Base-by-base conservation (phyloP, 1,284 basidiomycete species). In the Puccinia polysora region DNA sequence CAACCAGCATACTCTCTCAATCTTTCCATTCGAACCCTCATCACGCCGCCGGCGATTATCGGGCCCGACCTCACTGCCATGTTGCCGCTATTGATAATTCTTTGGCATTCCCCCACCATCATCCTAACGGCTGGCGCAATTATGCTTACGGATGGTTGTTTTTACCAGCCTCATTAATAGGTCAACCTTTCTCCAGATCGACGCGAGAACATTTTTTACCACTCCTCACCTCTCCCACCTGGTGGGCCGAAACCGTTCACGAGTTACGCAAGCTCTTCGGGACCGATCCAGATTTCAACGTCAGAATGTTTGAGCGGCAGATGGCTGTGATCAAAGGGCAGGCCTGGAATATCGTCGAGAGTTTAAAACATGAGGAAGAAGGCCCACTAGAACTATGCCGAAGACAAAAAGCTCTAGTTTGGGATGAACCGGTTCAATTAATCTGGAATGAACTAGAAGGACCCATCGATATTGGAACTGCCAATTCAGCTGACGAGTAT, bases 61-160 rank as follows among this genome's bases (percentile, higher is more conserved):
- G 18, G 28, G 28, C 36, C 15, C 76, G 40, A 75, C 79, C 67
- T 34, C 90, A 91, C 77, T 88, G 91, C 58, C 89, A 89, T 67
- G 60, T 76, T 45, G 75, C 78, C n/a, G 92, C 92, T 10, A 95
- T 95, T 74, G 92, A 95, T 78, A 95, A 95, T 78, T 92, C 89
- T 0, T 84, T 96, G 30, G 90, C 90, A 0, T 96, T 94, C 78
- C 92, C 82, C 1, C 80, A 81, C 72, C 77, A 80, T 55, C 80
- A 94, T 77, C 92, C 91, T 0, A 85, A 86, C 74, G 91, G 91
- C 28, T 93, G 91, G 88, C 85, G 92, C 43, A 87, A 88, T 25
- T 94, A 90, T 78, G 90, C 90, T 0, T 95, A 91, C 77, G 92
- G 92, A 34, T 93, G 91, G 91, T 81, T 96, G 36, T 91, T 88